A percentile compares a stretch with the other conserved stretches of the same genome.
Evolutionary conservation across 2,329 filamentous ascomycete species (phyloP).

Genomic region (Fusarium sp.): DNA sequence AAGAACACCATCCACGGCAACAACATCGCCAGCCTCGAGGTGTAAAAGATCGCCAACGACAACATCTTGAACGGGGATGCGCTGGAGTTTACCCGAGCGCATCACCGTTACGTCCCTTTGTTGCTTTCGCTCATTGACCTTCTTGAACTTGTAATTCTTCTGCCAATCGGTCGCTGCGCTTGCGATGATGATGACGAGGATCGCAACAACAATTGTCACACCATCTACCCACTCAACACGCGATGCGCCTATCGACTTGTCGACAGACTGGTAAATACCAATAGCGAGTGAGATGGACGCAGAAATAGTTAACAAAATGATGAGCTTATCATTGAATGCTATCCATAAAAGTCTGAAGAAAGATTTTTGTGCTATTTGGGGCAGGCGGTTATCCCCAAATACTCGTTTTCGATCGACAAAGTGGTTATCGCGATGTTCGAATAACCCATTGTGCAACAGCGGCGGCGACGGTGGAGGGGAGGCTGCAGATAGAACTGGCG

Average conservation of each 20-base stretch:
- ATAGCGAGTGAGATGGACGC: slow-evolving; percentile 79
- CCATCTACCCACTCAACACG: slow-evolving; percentile 85
- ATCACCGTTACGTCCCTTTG: slow-evolving; percentile 78
- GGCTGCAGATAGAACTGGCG: slow-evolving; percentile 36
- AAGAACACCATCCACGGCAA: slow-evolving; percentile 77
- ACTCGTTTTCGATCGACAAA: slow-evolving; percentile 72
- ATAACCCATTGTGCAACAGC: slow-evolving; percentile 44
- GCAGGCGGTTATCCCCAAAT: slow-evolving; percentile 69
- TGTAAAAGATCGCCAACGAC: slow-evolving; percentile 79
- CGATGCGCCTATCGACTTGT: slow-evolving; percentile 57
- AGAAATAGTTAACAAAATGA: slow-evolving; percentile 76
- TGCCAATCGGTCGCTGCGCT: slow-evolving; percentile 86
- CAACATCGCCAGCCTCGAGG: slow-evolving; percentile 77
- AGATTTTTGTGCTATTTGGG: slow-evolving; percentile 73
- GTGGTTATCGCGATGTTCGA: slow-evolving; percentile 41
- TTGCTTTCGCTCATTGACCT: slow-evolving; percentile 83
- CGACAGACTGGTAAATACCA: slow-evolving; percentile 78
- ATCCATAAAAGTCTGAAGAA: slow-evolving; percentile 77
- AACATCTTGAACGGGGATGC: slow-evolving; percentile 77
- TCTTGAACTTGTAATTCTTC: slow-evolving; percentile 83
- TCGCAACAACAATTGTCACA: slow-evolving; percentile 81
- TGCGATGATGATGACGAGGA: slow-evolving; percentile 78
- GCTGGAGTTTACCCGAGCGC: slow-evolving; percentile 76
- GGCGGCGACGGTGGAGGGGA: slow-evolving; percentile 37
- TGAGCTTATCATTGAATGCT: slow-evolving; percentile 83